Base-by-base conservation (phyloP, 78 protist species). In the Cavenderia fasciculata region DNA sequence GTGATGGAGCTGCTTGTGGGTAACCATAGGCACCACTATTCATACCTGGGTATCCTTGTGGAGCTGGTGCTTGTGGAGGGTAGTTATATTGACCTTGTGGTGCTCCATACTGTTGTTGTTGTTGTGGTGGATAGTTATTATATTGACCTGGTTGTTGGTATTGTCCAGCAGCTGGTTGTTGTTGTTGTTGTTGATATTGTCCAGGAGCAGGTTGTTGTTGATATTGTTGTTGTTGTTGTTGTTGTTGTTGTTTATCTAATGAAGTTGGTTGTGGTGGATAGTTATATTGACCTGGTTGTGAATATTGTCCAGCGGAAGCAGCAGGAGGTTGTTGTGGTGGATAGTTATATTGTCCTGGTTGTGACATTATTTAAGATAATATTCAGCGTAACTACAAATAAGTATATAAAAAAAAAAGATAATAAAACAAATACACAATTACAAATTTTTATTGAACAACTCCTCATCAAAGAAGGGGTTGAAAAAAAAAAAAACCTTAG, bases 231-330 rank as follows among this genome's bases (percentile, higher is more conserved):
- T 79, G 73, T 47, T 25, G 88, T 23, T 43, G 44, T 3, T 78
- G 65, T 25, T 34, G 51, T 46, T 74, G 84, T 59, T 52, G 69
- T 59, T 61, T 38, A 25, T 59, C 76, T 21, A 25, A 31, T 4
- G 29, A 43, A 36, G 52, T 12, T 71, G 31, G 87, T 56, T 79
- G 89, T 68, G 72, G 78, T 52, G 87, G 87, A 25, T 49, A 71
- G 7, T 68, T 68, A 63, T 78, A 78, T 78, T 78, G 76, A 36
- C 88, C 88, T 65, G 76, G 71, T 19, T 23, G 38, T 57, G 85
- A 54, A 0, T 49, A 49, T 49, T 14, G 27, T 18, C 54, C 54
- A 49, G 27, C 54, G 54, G 54, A 29, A 61, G 69, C 18, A 61
- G 6, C 43, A 63, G 66, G 25, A 49, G 68, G 38, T 2, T 54